Conservation (phyloP, 78 protist genomes). For the Dictyostelium purpureum region DNA sequence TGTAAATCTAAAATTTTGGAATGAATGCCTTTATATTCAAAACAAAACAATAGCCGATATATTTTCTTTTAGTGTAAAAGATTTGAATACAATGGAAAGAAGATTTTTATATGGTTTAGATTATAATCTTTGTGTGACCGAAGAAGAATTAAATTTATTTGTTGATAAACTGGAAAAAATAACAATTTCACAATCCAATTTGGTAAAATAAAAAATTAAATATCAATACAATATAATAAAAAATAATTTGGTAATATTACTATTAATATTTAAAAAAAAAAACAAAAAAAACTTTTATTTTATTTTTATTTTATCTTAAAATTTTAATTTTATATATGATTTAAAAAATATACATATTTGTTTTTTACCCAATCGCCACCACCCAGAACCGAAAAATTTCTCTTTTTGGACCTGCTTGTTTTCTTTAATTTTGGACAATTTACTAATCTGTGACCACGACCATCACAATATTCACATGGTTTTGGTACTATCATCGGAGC, state of each 20-base stretch:
- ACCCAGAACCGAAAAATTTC: slow-evolving; percentile 21
- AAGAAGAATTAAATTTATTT: slow-evolving; percentile 28
- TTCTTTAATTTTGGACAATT: slow-evolving; percentile 90
- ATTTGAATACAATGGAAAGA: slow-evolving; percentile 76
- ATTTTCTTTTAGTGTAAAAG: slow-evolving; percentile 64
- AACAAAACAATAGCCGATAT: slow-evolving; percentile 79
- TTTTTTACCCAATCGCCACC: slow-evolving; percentile 39
- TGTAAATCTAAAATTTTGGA: slow-evolving; percentile 72
- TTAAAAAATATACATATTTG: too few species aligned
- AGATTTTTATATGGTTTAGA: slow-evolving; percentile 65
- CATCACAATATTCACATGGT: slow-evolving; percentile 96
- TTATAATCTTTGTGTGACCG: slow-evolving; percentile 59
- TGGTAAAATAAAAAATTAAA: background rate
- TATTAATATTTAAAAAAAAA: too few species aligned
- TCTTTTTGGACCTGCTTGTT: slow-evolving; percentile 20
- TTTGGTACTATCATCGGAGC: background rate
- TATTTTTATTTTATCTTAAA: too few species aligned
- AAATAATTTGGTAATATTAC: too few species aligned
- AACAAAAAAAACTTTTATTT: background rate
- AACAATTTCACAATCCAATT: background rate
- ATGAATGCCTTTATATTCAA: slow-evolving; percentile 62
- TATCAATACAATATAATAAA: background rate
- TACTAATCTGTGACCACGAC: slow-evolving; percentile 95
- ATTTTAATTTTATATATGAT: too few species aligned
- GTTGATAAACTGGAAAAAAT: slow-evolving; percentile 22